phyloP scores from a whole-genome alignment of 2,329 filamentous ascomycete species.

The Trichoderma koningiopsis region DNA sequence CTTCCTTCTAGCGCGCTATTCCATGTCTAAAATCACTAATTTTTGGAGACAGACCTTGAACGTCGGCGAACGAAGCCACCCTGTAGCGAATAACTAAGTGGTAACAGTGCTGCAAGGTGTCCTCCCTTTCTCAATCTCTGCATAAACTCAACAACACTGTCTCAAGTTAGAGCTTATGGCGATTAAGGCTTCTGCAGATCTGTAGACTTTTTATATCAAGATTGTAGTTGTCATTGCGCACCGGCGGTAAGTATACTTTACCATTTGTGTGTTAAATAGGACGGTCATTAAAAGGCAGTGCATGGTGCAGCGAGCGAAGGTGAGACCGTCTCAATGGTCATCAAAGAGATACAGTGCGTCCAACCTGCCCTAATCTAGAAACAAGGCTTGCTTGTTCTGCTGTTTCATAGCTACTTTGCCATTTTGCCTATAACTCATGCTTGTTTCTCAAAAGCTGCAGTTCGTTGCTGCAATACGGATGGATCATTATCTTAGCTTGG shows the following conservation, averaged over 20 bases:
- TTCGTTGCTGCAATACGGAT: neutral
- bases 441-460: neutral
- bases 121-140: too few relatives aligned
- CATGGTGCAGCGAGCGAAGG: neutral
- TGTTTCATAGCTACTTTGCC: neutral
- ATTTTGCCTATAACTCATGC: neutral
- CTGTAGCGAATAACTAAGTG: too few relatives aligned
- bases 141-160: too few relatives aligned
- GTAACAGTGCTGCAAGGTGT: too few relatives aligned
- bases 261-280: neutral
- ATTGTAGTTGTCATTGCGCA: neutral
- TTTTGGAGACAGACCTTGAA: too few relatives aligned
- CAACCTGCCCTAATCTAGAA: neutral
- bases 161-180: too few relatives aligned
- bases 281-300: neutral
- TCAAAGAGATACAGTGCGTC: neutral
- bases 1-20: too few relatives aligned
- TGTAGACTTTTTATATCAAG: neutral
- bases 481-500: neutral
- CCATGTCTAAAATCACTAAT: too few relatives aligned
- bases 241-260: neutral
- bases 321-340: neutral
- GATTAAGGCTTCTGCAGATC: neutral
- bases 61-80: too few relatives aligned
- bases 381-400: neutral